A percentile compares a stretch with the other conserved stretches of the same genome.
These are phyloP conservation scores for Amanita muscaria DNA, from an alignment of 768 basidiomycete genomes.

Conservation along the genomic window DNA sequence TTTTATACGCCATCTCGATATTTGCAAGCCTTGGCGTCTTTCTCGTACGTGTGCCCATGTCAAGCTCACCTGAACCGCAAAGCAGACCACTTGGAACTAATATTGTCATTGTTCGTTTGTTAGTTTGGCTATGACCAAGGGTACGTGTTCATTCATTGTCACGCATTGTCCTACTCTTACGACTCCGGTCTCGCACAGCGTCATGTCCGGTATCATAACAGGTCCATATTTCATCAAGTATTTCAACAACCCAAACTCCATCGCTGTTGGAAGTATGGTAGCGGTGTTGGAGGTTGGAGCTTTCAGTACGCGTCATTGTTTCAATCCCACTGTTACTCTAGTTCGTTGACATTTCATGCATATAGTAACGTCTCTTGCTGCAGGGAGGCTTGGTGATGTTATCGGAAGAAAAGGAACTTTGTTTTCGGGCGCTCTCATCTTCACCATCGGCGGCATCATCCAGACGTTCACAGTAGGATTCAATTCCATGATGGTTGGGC, in stretches of 20 bases:
- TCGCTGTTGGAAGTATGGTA: slow-evolving; percentile 79
- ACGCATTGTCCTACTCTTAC: slow-evolving; percentile 10
- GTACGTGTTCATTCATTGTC: slow-evolving; percentile 24
- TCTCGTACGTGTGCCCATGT: slow-evolving; percentile 38
- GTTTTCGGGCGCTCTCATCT: slow-evolving; percentile 64
- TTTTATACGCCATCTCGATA: slow-evolving; percentile 63
- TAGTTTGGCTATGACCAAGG: slow-evolving; percentile 79
- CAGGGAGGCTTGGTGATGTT: slow-evolving; percentile 70
- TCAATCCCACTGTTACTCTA: too few relatives aligned
- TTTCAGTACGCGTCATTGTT: slow-evolving; percentile 41
- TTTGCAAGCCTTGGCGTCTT: slow-evolving; percentile 76
- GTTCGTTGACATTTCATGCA: neutral
- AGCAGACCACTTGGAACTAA: too few relatives aligned
- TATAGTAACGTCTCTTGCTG: slow-evolving; percentile 68
- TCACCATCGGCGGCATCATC: slow-evolving; percentile 66
- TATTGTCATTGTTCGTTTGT: too few relatives aligned
- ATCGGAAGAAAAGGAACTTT: slow-evolving; percentile 71
- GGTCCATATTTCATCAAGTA: slow-evolving; percentile 70
- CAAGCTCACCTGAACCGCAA: slow-evolving; percentile 8
- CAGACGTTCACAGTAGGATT: slow-evolving; percentile 52
- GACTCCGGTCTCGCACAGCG: slow-evolving; percentile 40
- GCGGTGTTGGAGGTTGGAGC: slow-evolving; percentile 87
- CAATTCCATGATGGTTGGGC: slow-evolving; percentile 1
- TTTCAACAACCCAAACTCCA: slow-evolving; percentile 61
- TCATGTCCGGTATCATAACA: slow-evolving; percentile 82